Evolutionary conservation across 495 filamentous ascomycete genomes (phyloP).

Genomic region (Penicillium angulare): DNA sequence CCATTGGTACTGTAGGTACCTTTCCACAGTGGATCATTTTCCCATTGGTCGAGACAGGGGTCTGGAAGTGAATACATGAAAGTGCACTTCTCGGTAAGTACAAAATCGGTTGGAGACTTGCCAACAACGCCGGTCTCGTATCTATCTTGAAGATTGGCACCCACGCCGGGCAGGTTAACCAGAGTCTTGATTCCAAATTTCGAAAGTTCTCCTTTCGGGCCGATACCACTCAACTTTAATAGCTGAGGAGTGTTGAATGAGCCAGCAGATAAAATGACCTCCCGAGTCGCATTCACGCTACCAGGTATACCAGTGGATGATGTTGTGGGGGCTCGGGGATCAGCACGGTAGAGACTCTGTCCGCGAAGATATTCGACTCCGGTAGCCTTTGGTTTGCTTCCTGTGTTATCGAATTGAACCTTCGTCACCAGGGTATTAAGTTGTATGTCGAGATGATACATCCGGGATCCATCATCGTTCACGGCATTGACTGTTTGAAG

Average conservation of each 20-base stretch:
- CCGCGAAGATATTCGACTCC: constrained; percentile 66
- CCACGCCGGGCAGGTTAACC: constrained; percentile 60
- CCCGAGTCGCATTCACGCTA: constrained; percentile 47
- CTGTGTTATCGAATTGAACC: constrained; percentile 50
- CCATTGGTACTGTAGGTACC: constrained; percentile 52
- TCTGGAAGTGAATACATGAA: constrained; percentile 39
- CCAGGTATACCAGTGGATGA: constrained; percentile 38
- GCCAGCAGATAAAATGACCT: constrained; percentile 65
- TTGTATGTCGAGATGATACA: constrained; percentile 57
- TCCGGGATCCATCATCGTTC: constrained; percentile 51
- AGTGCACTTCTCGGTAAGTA: constrained; percentile 48
- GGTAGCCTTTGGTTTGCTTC: constrained; percentile 48
- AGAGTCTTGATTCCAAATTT: constrained; percentile 49
- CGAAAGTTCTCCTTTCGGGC: constrained; percentile 49
- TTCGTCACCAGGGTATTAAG: constrained; percentile 61
- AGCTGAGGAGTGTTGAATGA: constrained; percentile 63
- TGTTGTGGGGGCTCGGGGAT: constrained; percentile 34
- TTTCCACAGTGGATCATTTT: constrained; percentile 29
- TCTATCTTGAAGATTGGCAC: constrained; percentile 65
- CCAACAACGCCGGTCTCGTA: constrained; percentile 55
- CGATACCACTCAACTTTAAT: constrained; percentile 65
- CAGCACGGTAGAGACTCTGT: constrained; percentile 57
- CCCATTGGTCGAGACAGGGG: constrained; percentile 50
- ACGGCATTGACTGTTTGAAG: constrained; percentile 46
- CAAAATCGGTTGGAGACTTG: constrained; percentile 44